Conservation (phyloP, 1,284 basidiomycete genomes). For the Apiotrichum siamense region DNA sequence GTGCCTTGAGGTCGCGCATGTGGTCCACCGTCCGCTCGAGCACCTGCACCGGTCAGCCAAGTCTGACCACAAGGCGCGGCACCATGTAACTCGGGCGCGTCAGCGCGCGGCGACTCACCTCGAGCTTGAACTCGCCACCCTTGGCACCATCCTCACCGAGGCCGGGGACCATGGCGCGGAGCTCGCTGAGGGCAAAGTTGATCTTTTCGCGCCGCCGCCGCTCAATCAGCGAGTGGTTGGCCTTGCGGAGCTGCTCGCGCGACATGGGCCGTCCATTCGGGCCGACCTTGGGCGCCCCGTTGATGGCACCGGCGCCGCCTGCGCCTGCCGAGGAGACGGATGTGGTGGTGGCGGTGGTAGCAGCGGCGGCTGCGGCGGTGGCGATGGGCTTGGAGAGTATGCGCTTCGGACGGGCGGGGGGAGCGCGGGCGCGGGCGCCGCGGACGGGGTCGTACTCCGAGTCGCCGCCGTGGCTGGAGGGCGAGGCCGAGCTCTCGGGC, state of each 20-base stretch:
- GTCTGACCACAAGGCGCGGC: not conserved
- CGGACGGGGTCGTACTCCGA: slow-evolving; percentile 25
- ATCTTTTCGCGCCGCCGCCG: slow-evolving; percentile 46
- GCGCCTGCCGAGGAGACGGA: no score
- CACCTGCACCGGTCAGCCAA: slow-evolving; percentile 24
- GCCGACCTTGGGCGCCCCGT: no score
- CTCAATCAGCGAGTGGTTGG: slow-evolving; percentile 46
- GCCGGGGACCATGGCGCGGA: slow-evolving; percentile 45
- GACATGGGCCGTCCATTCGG: slow-evolving; percentile 26
- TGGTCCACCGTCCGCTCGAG: slow-evolving; percentile 45
- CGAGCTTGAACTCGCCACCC: slow-evolving; percentile 47
- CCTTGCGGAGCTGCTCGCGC: slow-evolving; percentile 42
- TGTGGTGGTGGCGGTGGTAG: not conserved
- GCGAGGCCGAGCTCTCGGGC: slow-evolving; percentile 16
- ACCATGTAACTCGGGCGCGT: not conserved
- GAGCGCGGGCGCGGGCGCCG: not conserved
- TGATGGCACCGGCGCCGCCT: no score
- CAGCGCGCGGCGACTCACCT: slow-evolving; percentile 34
- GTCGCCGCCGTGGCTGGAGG: slow-evolving; percentile 17
- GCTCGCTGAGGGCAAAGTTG: slow-evolving; percentile 40
- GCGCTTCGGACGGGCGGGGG: slow-evolving; percentile 3
- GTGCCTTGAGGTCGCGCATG: slow-evolving; percentile 39
- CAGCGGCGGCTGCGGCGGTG: not conserved
- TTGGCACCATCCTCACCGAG: slow-evolving; percentile 39
- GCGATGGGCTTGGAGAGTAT: not conserved